Evolutionary conservation across 805 yeast genomes (phyloP).

Genomic region (Yamadazyma olivae): DNA sequence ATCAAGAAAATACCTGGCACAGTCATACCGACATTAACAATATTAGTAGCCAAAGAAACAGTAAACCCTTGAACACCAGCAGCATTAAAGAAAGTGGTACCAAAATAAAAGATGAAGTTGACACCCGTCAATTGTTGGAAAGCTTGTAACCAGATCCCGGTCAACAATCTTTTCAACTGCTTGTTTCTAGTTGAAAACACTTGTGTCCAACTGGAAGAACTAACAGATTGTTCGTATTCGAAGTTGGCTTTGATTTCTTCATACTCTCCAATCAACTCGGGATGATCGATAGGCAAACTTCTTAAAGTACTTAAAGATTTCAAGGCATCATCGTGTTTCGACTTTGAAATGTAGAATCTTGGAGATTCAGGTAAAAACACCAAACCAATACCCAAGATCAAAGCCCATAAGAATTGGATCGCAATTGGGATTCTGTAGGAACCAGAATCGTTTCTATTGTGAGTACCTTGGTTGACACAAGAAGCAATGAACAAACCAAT

Average conservation of each 20-base stretch:
- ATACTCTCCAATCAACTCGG: constrained; percentile 39
- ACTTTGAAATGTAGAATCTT: constrained; percentile 41
- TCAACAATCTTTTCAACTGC: constrained; percentile 35
- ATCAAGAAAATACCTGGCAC: constrained; percentile 78
- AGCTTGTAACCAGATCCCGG: constrained; percentile 40
- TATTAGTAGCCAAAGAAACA: constrained; percentile 72
- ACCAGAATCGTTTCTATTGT: constrained; percentile 12
- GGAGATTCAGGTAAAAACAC: constrained; percentile 57
- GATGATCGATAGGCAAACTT: constrained; percentile 40
- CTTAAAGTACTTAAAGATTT: constrained; percentile 48
- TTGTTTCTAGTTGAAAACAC: constrained; percentile 34
- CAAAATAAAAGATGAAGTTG: constrained; percentile 43
- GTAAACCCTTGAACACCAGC: constrained; percentile 55
- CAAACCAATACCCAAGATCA: constrained; percentile 50
- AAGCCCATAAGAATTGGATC: constrained; percentile 42
- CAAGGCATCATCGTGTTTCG: constrained; percentile 42
- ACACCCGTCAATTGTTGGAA: constrained; percentile 44
- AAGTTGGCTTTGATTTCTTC: constrained; percentile 44
- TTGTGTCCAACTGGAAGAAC: constrained; percentile 27
- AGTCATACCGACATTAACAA: constrained; percentile 76
- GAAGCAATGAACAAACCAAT: constrained; percentile 51
- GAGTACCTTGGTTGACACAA: constrained; percentile 47
- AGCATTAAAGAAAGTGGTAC: constrained; percentile 37
- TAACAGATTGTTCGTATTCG: constrained; percentile 40
- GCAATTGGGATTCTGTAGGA: constrained; percentile 55